Evolutionary conservation across 768 basidiomycete species (phyloP).

Genomic region (Epithele typhae): DNA sequence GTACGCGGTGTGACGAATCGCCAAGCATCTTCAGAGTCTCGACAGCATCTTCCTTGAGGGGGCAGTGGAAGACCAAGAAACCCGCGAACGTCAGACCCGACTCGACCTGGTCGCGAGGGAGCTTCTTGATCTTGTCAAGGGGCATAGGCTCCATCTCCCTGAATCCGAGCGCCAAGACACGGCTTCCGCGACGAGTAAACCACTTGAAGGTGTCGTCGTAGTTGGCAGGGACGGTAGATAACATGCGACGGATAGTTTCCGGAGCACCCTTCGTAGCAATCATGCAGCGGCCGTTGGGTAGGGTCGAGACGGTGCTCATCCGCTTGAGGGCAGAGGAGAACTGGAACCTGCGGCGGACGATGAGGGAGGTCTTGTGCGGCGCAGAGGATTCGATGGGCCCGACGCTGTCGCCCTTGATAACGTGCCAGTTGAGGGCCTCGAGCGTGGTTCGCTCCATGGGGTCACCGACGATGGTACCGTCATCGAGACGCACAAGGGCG

Average conservation of each 20-base stretch:
- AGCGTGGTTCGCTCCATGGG: constrained; percentile 99
- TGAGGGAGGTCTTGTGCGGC: constrained; percentile 55
- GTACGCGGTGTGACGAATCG: constrained; percentile 92
- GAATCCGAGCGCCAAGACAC: constrained; percentile 87
- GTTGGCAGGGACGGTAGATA: constrained; percentile 59
- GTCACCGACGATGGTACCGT: constrained; percentile 92
- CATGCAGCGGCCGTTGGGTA: constrained; percentile 54
- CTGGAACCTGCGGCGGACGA: constrained; percentile 89
- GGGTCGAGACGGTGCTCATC: constrained; percentile 86
- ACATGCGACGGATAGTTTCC: constrained; percentile 92
- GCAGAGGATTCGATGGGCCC: constrained; percentile 48
- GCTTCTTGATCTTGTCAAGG: constrained; percentile 80
- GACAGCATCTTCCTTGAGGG: constrained; percentile 90
- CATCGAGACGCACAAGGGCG: constrained; percentile 90
- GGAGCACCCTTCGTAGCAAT: constrained; percentile 94
- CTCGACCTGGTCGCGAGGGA: constrained; percentile 81
- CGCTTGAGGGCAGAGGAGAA: constrained; percentile 97
- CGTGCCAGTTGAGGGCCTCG: constrained; percentile 85
- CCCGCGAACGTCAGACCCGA: constrained; percentile 80
- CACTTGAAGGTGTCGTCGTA: constrained; percentile 96
- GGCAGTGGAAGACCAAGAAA: constrained; percentile 98
- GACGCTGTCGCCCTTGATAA: constrained; percentile 72
- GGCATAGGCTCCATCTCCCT: constrained; percentile 76
- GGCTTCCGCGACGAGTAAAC: constrained; percentile 89
- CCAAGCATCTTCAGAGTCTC: constrained; percentile 89